Conservation (phyloP, 129 eudicot species). For the Cynara cardunculus region DNA sequence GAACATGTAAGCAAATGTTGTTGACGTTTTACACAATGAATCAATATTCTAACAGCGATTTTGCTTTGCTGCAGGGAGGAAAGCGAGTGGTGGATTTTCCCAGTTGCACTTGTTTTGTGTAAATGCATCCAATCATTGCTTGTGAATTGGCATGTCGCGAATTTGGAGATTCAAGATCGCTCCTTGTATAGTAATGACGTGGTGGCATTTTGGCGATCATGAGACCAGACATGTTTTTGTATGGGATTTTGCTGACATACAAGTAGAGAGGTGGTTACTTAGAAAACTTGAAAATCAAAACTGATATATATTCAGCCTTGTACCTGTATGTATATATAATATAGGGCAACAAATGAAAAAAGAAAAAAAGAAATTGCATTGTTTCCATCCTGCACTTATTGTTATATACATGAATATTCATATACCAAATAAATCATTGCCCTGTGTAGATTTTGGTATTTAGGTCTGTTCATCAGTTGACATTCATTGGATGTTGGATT, state of each 20-base stretch:
- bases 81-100: constrained; percentile 86
- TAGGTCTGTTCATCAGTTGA: not conserved
- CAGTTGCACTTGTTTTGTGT: constrained; percentile 64
- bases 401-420: not conserved
- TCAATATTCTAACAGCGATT: not conserved
- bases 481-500: not conserved
- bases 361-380: not conserved
- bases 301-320: constrained; percentile 12
- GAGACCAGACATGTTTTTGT: constrained; percentile 14
- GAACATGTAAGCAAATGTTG: constrained; percentile 46
- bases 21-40: not conserved
- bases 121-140: constrained; percentile 70
- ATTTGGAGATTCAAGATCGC: constrained; percentile 84
- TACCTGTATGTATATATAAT: constrained; percentile 19
- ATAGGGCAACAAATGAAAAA: constrained; percentile 25
- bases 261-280: constrained; percentile 23
- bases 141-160: constrained; percentile 78
- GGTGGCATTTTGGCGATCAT: constrained; percentile 71
- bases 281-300: constrained; percentile 13
- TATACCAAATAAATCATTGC: not conserved
- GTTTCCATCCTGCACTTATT: constrained; percentile 8
- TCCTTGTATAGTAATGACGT: constrained; percentile 65
- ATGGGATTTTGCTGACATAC: constrained; percentile 28
- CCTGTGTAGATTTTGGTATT: not conserved
- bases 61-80: constrained; percentile 56